These are phyloP conservation scores for Breynia disticha DNA, from an alignment of 441 rosid genomes.

Conservation along the genomic window DNA sequence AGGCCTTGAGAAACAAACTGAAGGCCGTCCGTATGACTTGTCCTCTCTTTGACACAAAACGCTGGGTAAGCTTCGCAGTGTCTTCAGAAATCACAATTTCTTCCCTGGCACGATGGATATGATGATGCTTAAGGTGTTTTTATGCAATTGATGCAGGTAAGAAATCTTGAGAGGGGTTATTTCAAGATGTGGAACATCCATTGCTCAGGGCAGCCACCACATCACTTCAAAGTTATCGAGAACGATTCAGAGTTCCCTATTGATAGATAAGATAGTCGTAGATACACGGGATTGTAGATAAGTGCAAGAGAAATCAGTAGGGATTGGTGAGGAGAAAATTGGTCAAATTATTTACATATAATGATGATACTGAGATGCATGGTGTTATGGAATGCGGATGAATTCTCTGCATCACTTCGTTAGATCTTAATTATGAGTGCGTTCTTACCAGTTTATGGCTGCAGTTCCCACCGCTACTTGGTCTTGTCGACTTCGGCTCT, in stretches of 20 bases:
- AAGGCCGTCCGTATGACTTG: slow-evolving; percentile 68
- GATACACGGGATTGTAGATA: slow-evolving; percentile 48
- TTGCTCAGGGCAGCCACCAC: slow-evolving; percentile 66
- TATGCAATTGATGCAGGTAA: slow-evolving; percentile 41
- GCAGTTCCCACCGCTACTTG: no score
- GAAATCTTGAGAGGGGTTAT: slow-evolving; percentile 81
- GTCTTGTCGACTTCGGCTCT: no score
- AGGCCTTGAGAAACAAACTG: slow-evolving; percentile 59
- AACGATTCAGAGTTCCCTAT: slow-evolving; percentile 68
- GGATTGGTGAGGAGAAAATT: no score
- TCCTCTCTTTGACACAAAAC: slow-evolving; percentile 81
- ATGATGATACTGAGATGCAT: no score
- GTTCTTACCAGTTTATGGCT: no score
- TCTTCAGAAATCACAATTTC: neutral
- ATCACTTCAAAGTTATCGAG: slow-evolving; percentile 74
- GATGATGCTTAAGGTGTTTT: neutral
- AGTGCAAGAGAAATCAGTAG: neutral
- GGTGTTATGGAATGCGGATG: no score
- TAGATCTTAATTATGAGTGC: no score
- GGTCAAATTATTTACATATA: no score
- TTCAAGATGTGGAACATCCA: slow-evolving; percentile 93
- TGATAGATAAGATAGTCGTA: slow-evolving; percentile 33
- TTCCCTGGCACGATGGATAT: neutral
- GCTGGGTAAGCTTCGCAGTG: slow-evolving; percentile 61
- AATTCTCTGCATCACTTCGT: no score